Percentiles rank a stretch among this genome's conserved stretches.
phyloP scores from a whole-genome alignment of 2,329 filamentous ascomycete genomes.

The Bipolaris cookei region DNA sequence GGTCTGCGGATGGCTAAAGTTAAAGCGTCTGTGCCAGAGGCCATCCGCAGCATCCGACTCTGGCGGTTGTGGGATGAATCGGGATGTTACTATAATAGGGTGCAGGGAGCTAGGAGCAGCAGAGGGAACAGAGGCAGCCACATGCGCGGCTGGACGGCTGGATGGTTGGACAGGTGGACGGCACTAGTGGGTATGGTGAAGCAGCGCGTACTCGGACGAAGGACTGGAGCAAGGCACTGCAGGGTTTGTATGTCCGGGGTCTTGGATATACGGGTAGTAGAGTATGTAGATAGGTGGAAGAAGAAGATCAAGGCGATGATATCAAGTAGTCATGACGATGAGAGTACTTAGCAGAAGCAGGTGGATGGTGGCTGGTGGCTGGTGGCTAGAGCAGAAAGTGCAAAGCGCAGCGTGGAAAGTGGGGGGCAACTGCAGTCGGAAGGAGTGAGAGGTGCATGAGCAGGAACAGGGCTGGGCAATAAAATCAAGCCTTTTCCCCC shows the following conservation, averaged over 20 bases:
- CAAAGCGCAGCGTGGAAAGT: too few relatives aligned
- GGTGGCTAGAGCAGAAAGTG: neutral
- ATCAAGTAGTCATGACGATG: neutral
- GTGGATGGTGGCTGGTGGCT: neutral
- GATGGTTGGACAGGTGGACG: too few relatives aligned
- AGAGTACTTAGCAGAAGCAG: neutral
- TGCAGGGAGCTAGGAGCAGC: neutral
- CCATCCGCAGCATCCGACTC: neutral
- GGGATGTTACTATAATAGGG: neutral
- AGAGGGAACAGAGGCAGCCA: neutral
- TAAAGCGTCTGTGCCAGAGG: neutral
- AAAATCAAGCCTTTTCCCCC: neutral
- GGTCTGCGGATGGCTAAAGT: neutral
- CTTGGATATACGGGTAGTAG: too few relatives aligned
- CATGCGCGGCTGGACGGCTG: neutral
- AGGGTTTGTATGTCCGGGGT: too few relatives aligned
- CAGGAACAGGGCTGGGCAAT: constrained; percentile 1
- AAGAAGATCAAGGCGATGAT: neutral
- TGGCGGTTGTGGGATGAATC: neutral
- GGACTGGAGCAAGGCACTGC: too few relatives aligned
- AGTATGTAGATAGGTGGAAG: too few relatives aligned
- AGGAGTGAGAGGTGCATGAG: neutral
- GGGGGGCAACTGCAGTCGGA: neutral
- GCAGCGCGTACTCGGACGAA: too few relatives aligned
- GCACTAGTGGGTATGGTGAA: too few relatives aligned